These are phyloP conservation scores for Alternaria brassicae DNA, from an alignment of 2,329 filamentous ascomycete genomes.

Conservation along the genomic window DNA sequence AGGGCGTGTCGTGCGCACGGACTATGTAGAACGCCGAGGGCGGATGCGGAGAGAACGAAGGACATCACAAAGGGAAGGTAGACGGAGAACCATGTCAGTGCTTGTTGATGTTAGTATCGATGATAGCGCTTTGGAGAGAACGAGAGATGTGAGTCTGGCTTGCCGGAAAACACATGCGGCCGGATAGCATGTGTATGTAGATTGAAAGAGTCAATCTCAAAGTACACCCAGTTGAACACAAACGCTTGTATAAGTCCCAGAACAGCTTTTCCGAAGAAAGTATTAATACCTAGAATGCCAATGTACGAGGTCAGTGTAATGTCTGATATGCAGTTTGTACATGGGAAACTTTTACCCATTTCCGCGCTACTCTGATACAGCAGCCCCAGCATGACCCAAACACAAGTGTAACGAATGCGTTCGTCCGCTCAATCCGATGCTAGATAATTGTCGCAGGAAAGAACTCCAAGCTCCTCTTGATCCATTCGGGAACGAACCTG, in stretches of 20 bases:
- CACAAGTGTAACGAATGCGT: slow-evolving; percentile 69
- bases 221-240: slow-evolving; percentile 69
- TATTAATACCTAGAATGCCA: no score
- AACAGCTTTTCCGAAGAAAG: slow-evolving; percentile 68
- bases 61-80: slow-evolving; percentile 70
- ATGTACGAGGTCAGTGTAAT: no score
- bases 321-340: no score
- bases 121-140: no score
- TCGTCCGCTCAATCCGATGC: slow-evolving; percentile 69
- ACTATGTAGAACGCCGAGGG: slow-evolving; percentile 67
- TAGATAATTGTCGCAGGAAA: slow-evolving; percentile 70
- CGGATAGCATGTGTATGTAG: slow-evolving; percentile 68
- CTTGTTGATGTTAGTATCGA: slow-evolving; percentile 32
- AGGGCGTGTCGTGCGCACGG: slow-evolving; percentile 62
- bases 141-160: slow-evolving; percentile 12
- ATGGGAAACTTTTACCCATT: no score
- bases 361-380: slow-evolving; percentile 63
- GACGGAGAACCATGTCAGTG: slow-evolving; percentile 62
- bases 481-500: slow-evolving; percentile 21
- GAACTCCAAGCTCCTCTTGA: slow-evolving; percentile 61
- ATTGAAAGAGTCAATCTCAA: slow-evolving; percentile 66
- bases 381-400: slow-evolving; percentile 70
- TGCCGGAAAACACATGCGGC: slow-evolving; percentile 56
- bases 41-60: slow-evolving; percentile 66
- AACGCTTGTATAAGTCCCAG: slow-evolving; percentile 66